phyloP scores from a whole-genome alignment of 139 green algal species.

The Picochlorum sp. region DNA sequence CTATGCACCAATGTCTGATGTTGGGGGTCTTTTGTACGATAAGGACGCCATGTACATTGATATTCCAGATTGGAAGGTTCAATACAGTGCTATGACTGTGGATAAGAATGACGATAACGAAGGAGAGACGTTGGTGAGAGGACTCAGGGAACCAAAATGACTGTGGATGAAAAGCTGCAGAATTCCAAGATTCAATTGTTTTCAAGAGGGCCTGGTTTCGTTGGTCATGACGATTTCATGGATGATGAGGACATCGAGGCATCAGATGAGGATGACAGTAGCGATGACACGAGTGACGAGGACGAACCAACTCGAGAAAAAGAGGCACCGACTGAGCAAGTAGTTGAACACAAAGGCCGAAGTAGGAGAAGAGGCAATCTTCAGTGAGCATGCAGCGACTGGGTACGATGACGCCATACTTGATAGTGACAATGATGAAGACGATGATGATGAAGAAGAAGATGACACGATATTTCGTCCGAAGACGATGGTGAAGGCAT shows the following conservation, averaged over 20 bases:
- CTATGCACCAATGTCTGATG: slow-evolving; percentile 94
- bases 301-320: slow-evolving; percentile 17
- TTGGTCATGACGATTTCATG: not conserved
- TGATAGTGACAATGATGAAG: slow-evolving; percentile 21
- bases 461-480: not conserved
- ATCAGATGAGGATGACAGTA: not conserved
- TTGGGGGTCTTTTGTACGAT: slow-evolving; percentile 95
- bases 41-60: slow-evolving; percentile 96
- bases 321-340: slow-evolving; percentile 8
- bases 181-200: slow-evolving; percentile 47
- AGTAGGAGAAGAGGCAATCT: slow-evolving; percentile 36
- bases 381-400: slow-evolving; percentile 13
- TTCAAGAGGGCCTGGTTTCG: not conserved
- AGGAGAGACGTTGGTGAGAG: slow-evolving; percentile 79
- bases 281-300: slow-evolving; percentile 18
- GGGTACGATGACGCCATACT: not conserved
- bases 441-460: slow-evolving; percentile 21
- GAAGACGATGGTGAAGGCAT: slow-evolving; percentile 33
- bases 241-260: not conserved
- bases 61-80: slow-evolving; percentile 92
- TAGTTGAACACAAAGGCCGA: slow-evolving; percentile 13
- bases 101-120: slow-evolving; percentile 20
- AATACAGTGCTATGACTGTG: slow-evolving; percentile 36
- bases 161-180: slow-evolving; percentile 79
- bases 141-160: slow-evolving; percentile 57